Percentiles rank a stretch among this genome's conserved stretches.
These are phyloP conservation scores for Melampsora americana DNA, from an alignment of 1,284 basidiomycete genomes.

Conservation along the genomic window DNA sequence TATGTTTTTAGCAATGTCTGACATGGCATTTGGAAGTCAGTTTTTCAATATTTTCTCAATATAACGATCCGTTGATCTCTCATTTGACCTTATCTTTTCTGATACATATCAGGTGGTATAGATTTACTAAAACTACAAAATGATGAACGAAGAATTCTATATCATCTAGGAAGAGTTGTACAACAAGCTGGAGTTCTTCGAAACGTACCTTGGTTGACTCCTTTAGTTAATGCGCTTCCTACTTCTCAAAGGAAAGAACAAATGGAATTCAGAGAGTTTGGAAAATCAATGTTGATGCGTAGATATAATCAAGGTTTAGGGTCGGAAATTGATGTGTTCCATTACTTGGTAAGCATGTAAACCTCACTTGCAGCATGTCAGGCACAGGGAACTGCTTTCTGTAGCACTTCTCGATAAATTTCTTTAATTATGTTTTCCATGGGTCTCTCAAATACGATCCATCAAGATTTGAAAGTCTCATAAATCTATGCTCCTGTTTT, in stretches of 20 bases:
- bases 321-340: slow-evolving; percentile 28
- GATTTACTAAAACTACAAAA: slow-evolving; percentile 20
- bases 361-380: background rate
- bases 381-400: no score
- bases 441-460: no score
- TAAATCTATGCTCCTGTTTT: no score
- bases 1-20: slow-evolving; percentile 25
- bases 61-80: background rate
- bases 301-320: slow-evolving; percentile 26
- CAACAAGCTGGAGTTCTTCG: slow-evolving; percentile 34
- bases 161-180: slow-evolving; percentile 23
- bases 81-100: background rate
- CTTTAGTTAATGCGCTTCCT: slow-evolving; percentile 17
- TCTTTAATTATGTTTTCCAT: background rate
- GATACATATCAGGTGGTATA: slow-evolving; percentile 9
- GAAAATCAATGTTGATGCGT: slow-evolving; percentile 22
- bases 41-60: background rate
- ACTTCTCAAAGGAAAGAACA: slow-evolving; percentile 29
- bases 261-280: slow-evolving; percentile 24
- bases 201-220: slow-evolving; percentile 36
- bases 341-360: slow-evolving; percentile 18
- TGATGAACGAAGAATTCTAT: slow-evolving; percentile 19
- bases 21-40: slow-evolving; percentile 37
- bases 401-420: no score
- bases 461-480: background rate